Percentiles rank a stretch among this genome's conserved stretches.
Conservation (phyloP, 768 basidiomycete species). For the Astraeus odoratus region DNA sequence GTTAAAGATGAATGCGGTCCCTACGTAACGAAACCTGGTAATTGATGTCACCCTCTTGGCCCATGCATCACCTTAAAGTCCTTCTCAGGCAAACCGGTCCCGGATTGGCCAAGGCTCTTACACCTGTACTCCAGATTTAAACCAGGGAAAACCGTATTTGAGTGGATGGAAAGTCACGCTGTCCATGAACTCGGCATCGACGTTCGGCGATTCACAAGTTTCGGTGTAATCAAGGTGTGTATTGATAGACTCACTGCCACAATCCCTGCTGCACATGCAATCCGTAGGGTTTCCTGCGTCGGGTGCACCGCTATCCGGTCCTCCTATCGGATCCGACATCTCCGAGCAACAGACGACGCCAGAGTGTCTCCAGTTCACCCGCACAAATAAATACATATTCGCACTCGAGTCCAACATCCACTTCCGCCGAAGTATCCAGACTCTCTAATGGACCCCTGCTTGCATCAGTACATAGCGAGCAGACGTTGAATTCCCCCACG, state of each 20-base stretch:
- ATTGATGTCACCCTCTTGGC: neutral
- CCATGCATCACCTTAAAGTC: slow-evolving; percentile 4
- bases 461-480: slow-evolving; percentile 14
- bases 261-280: neutral
- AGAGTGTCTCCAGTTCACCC: slow-evolving; percentile 22
- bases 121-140: slow-evolving; percentile 82
- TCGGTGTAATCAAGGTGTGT: slow-evolving; percentile 88
- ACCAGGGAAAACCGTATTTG: slow-evolving; percentile 73
- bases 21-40: slow-evolving; percentile 80
- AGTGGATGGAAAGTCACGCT: slow-evolving; percentile 81
- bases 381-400: slow-evolving; percentile 5
- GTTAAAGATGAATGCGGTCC: slow-evolving; percentile 88
- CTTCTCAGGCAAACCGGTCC: slow-evolving; percentile 46
- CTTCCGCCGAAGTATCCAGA: slow-evolving; percentile 10
- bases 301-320: slow-evolving; percentile 91
- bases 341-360: slow-evolving; percentile 20
- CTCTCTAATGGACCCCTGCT: slow-evolving; percentile 17
- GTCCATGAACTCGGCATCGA: slow-evolving; percentile 76
- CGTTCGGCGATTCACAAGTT: slow-evolving; percentile 89
- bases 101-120: slow-evolving; percentile 84
- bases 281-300: slow-evolving; percentile 76
- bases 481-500: slow-evolving; percentile 19
- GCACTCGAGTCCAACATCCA: slow-evolving; percentile 6
- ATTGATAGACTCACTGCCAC: slow-evolving; percentile 2
- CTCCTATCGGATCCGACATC: slow-evolving; percentile 39